These are phyloP conservation scores for Citrus australasica DNA, from an alignment of 345 rosid species.

Conservation along the genomic window DNA sequence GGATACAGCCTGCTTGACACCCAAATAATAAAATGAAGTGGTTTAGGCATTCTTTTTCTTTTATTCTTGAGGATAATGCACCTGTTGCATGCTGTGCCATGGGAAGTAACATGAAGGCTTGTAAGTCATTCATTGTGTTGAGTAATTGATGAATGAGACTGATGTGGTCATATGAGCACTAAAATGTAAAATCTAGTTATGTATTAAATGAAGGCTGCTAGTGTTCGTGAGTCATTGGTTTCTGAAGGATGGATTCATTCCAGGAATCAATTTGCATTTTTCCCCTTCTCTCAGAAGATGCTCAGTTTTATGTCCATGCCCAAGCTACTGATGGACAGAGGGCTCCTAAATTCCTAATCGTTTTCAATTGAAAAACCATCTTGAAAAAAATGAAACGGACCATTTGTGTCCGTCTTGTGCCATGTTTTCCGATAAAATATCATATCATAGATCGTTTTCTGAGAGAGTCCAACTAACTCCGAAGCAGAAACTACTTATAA, in stretches of 20 bases:
- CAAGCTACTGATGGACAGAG: not conserved
- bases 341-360: not conserved
- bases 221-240: not conserved
- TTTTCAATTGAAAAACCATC: not conserved
- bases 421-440: not conserved
- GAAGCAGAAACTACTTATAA: not conserved
- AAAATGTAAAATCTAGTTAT: not conserved
- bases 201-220: not conserved
- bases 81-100: not conserved
- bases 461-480: not conserved
- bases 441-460: not conserved
- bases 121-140: not conserved
- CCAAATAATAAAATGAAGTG: not conserved
- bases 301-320: not conserved
- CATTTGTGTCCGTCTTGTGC: not conserved
- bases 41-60: not conserved
- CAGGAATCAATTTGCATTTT: not conserved
- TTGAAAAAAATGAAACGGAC: not conserved
- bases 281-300: not conserved
- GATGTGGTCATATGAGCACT: not conserved
- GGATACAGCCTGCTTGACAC: not conserved
- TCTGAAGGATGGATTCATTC: not conserved
- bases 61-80: not conserved
- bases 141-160: not conserved
- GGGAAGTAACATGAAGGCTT: not conserved